These are phyloP conservation scores for Aspergillus fructus DNA, from an alignment of 2,329 filamentous ascomycete species.

Conservation along the genomic window DNA sequence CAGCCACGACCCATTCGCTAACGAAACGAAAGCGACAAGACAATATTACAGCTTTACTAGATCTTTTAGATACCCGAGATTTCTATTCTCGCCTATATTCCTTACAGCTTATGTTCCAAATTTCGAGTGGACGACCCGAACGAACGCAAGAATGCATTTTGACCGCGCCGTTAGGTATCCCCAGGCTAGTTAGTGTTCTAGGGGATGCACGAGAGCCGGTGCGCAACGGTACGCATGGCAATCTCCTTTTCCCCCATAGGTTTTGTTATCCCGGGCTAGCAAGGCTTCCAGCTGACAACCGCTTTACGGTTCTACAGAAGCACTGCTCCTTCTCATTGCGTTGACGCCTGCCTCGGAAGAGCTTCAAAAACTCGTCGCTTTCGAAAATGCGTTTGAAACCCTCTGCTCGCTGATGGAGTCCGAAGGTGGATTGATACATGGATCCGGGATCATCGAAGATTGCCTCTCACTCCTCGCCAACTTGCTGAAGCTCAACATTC, in stretches of 20 bases:
- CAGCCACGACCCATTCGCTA: conserved; percentile 38
- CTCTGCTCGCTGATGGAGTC: conserved; percentile 77
- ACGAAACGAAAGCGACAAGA: conserved; percentile 72
- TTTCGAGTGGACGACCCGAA: conserved; percentile 80
- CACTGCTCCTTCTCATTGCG: conserved; percentile 79
- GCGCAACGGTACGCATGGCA: conserved; percentile 61
- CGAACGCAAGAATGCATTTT: conserved; percentile 93
- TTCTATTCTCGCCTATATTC: conserved; percentile 92
- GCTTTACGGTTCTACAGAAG: conserved; percentile 53
- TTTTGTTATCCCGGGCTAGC: not conserved
- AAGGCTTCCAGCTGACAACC: conserved; percentile 13
- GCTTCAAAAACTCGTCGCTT: conserved; percentile 91
- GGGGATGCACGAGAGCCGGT: conserved; percentile 85
- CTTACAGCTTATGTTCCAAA: conserved; percentile 82
- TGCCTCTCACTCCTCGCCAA: conserved; percentile 89
- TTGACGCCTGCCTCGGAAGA: conserved; percentile 84
- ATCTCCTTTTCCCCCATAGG: not conserved
- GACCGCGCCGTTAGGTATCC: conserved; percentile 82
- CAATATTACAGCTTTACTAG: conserved; percentile 86
- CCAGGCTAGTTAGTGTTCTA: conserved; percentile 77
- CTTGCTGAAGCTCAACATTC: conserved; percentile 78
- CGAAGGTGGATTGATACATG: conserved; percentile 79
- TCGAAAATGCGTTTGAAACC: conserved; percentile 88
- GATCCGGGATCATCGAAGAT: conserved; percentile 86
- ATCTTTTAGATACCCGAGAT: conserved; percentile 81